Percentiles rank a stretch among this genome's conserved stretches.
Conservation (phyloP, 768 basidiomycete species). For the Nidularia sp. region DNA sequence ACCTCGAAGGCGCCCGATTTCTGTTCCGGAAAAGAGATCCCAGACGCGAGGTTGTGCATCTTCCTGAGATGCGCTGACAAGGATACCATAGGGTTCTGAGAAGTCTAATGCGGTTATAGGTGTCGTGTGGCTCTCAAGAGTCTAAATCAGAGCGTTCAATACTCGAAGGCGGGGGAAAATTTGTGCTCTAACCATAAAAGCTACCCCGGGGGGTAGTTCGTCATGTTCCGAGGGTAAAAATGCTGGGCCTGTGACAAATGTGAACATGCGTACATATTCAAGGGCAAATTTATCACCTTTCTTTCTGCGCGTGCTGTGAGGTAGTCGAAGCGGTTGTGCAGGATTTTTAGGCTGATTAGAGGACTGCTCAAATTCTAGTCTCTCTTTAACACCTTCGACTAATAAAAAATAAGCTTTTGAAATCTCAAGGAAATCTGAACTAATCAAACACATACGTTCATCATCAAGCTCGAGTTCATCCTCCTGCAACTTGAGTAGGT, state of each 20-base stretch:
- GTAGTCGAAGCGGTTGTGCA: constrained; percentile 39
- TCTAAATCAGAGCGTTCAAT: constrained; percentile 38
- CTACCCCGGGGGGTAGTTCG: constrained; percentile 88
- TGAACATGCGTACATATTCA: too few relatives aligned
- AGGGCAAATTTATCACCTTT: constrained; percentile 47
- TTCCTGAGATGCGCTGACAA: constrained; percentile 84
- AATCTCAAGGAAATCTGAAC: not conserved
- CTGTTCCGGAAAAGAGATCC: constrained; percentile 89
- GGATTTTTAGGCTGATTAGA: constrained; percentile 19
- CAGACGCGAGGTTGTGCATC: constrained; percentile 88
- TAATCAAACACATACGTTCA: constrained; percentile 58
- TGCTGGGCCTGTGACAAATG: constrained; percentile 62
- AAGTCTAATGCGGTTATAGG: constrained; percentile 91
- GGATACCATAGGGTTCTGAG: constrained; percentile 92
- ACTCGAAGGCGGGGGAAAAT: constrained; percentile 4
- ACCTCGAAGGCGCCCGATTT: constrained; percentile 81
- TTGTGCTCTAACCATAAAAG: constrained; percentile 77
- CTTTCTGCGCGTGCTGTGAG: constrained; percentile 62
- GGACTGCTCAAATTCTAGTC: constrained; percentile 67
- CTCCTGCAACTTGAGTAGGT: constrained; percentile 84
- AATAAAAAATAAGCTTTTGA: constrained; percentile 3
- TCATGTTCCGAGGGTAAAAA: constrained; percentile 98
- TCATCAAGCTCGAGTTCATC: constrained; percentile 97
- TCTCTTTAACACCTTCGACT: constrained; percentile 91
- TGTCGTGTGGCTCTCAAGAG: constrained; percentile 73